phyloP scores from a whole-genome alignment of 2,329 filamentous ascomycete genomes.

The Paraphaeosphaeria minitans region DNA sequence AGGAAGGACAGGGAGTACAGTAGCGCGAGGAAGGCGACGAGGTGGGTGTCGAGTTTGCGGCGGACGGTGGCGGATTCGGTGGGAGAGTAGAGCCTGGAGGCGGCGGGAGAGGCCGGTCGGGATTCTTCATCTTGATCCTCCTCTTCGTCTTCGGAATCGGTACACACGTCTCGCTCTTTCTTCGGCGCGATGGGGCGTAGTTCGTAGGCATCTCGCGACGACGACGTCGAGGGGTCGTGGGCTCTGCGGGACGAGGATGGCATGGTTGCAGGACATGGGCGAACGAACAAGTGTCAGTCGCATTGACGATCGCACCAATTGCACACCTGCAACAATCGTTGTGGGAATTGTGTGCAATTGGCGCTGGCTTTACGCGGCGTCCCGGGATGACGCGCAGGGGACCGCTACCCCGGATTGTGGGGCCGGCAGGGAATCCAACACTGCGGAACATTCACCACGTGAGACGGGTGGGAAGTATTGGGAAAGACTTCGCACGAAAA shows the following conservation, averaged over 20 bases:
- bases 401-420: constrained; percentile 8
- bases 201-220: constrained; percentile 1
- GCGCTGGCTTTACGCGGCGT: background rate
- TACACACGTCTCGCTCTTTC: too few relatives aligned
- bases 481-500: too few relatives aligned
- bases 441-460: background rate
- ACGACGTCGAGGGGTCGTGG: background rate
- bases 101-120: background rate
- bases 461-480: too few relatives aligned
- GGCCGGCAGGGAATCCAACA: background rate
- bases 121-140: background rate
- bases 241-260: background rate
- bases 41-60: constrained; percentile 73
- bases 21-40: constrained; percentile 81
- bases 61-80: constrained; percentile 77
- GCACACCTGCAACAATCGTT: background rate
- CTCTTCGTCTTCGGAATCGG: background rate
- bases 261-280: background rate
- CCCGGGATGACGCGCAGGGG: background rate
- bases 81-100: constrained; percentile 57
- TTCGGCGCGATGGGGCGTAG: background rate
- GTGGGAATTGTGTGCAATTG: too few relatives aligned
- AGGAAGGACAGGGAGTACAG: constrained; percentile 86
- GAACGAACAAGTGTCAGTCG: background rate
- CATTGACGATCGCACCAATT: background rate